Evolutionary conservation across 306 rosid genomes (phyloP).

Genomic region (Oemleria cerasiformis): DNA sequence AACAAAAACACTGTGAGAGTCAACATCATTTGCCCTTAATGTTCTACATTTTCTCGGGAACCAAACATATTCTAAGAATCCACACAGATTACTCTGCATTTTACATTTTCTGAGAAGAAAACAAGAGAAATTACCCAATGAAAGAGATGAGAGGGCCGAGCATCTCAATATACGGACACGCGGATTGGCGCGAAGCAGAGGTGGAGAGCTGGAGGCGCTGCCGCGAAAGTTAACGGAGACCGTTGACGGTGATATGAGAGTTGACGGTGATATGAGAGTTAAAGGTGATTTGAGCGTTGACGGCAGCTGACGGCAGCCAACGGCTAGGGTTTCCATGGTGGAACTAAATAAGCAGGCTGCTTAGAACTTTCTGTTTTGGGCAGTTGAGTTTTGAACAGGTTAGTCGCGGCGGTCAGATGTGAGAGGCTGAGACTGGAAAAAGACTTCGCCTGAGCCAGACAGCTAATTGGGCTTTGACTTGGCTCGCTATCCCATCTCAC

Average conservation of each 20-base stretch:
- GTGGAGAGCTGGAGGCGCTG: slow-evolving; percentile 25
- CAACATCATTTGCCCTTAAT: background rate
- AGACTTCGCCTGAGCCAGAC: background rate
- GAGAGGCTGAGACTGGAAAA: background rate
- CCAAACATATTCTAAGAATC: slow-evolving; percentile 8
- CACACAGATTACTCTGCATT: background rate
- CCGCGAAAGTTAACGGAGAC: slow-evolving; percentile 24
- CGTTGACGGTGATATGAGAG: slow-evolving; percentile 15
- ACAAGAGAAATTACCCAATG: slow-evolving; percentile 37
- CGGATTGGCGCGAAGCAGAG: slow-evolving; percentile 17
- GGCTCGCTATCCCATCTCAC: background rate
- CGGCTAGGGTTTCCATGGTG: slow-evolving; percentile 48
- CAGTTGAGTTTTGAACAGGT: background rate
- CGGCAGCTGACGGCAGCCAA: slow-evolving; percentile 13
- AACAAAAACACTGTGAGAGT: background rate
- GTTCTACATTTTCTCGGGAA: background rate
- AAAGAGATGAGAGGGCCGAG: slow-evolving; percentile 34
- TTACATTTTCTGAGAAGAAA: background rate
- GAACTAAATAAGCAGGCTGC: background rate
- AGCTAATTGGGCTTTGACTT: background rate
- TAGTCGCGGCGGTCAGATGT: background rate
- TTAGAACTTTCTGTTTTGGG: background rate
- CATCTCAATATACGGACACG: slow-evolving; percentile 41
- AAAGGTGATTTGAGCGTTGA: slow-evolving; percentile 13
- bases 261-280: slow-evolving; percentile 15